Percentiles rank a stretch among this genome's conserved stretches.
Conservation (phyloP, 208 protist genomes). For the Kentomonas sorsogonicus region DNA sequence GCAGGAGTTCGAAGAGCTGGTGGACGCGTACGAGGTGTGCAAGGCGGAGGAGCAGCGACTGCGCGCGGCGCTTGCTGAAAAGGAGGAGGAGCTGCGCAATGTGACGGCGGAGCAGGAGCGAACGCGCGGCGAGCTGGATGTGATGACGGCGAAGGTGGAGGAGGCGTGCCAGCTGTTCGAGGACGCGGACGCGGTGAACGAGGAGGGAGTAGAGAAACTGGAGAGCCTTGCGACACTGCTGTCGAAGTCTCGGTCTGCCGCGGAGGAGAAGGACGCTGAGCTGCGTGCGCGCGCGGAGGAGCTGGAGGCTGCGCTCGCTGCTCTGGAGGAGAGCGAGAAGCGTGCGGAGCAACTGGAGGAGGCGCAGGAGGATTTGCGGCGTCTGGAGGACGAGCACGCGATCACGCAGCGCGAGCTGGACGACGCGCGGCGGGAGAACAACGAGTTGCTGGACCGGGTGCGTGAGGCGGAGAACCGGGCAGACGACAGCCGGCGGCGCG, state of each 20-base stretch:
- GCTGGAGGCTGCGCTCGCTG: slow-evolving; percentile 18
- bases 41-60: slow-evolving; percentile 18
- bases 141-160: slow-evolving; percentile 30
- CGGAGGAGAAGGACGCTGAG: slow-evolving; percentile 20
- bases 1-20: too few relatives aligned
- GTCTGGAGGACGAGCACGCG: slow-evolving; percentile 11
- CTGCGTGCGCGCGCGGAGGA: slow-evolving; percentile 29
- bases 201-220: slow-evolving; percentile 24
- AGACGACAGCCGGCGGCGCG: slow-evolving; percentile 13
- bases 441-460: slow-evolving; percentile 12
- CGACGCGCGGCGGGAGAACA: slow-evolving; percentile 18
- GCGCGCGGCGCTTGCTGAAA: slow-evolving; percentile 11
- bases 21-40: too few relatives aligned
- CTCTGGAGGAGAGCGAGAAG: slow-evolving; percentile 7
- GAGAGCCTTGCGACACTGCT: slow-evolving; percentile 27
- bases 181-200: slow-evolving; percentile 19
- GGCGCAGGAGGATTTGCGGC: slow-evolving; percentile 5
- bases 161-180: slow-evolving; percentile 25
- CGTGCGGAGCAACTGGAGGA: slow-evolving; percentile 12
- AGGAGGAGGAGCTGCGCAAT: slow-evolving; percentile 20
- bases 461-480: slow-evolving; percentile 14
- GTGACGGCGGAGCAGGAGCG: slow-evolving; percentile 19
- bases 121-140: slow-evolving; percentile 27
- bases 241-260: slow-evolving; percentile 15
- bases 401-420: slow-evolving; percentile 21